A percentile compares a stretch with the other conserved stretches of the same genome.
Conservation (phyloP, 495 filamentous ascomycete genomes). For the Acidiella bohemica region DNA sequence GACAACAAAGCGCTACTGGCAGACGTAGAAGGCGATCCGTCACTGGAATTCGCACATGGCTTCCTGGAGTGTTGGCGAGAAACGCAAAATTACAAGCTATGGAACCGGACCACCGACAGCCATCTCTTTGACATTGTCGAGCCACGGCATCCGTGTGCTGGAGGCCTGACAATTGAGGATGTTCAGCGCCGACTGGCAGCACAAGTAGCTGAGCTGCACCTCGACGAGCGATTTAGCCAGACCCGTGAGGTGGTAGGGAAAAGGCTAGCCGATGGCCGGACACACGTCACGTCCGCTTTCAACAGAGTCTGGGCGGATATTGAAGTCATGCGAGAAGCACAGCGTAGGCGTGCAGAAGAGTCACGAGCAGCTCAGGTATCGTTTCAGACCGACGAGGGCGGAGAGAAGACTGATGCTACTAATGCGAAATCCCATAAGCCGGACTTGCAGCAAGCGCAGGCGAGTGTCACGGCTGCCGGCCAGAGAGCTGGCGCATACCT, state of each 20-base stretch:
- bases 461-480: constrained; percentile 50
- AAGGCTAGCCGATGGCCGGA: constrained; percentile 66
- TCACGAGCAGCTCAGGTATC: constrained; percentile 7
- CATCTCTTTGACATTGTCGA: constrained; percentile 90
- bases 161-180: constrained; percentile 89
- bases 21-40: constrained; percentile 72
- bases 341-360: constrained; percentile 47
- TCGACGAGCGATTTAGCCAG: constrained; percentile 69
- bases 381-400: constrained; percentile 2
- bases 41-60: constrained; percentile 63
- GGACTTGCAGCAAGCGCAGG: constrained; percentile 55
- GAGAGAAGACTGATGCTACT: constrained; percentile 13
- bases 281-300: constrained; percentile 71
- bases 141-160: constrained; percentile 83
- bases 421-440: constrained; percentile 32
- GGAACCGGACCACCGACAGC: constrained; percentile 61
- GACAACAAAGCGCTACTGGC: constrained; percentile 41
- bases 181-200: constrained; percentile 80
- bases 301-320: constrained; percentile 82
- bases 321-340: constrained; percentile 70
- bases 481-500: constrained; percentile 76
- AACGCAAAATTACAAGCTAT: constrained; percentile 82
- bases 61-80: constrained; percentile 67
- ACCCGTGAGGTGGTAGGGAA: constrained; percentile 65
- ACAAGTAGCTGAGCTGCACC: constrained; percentile 59